Percentiles rank a stretch among this genome's conserved stretches.
phyloP scores from a whole-genome alignment of 331 rosid genomes.

The Acacia pycnantha region DNA sequence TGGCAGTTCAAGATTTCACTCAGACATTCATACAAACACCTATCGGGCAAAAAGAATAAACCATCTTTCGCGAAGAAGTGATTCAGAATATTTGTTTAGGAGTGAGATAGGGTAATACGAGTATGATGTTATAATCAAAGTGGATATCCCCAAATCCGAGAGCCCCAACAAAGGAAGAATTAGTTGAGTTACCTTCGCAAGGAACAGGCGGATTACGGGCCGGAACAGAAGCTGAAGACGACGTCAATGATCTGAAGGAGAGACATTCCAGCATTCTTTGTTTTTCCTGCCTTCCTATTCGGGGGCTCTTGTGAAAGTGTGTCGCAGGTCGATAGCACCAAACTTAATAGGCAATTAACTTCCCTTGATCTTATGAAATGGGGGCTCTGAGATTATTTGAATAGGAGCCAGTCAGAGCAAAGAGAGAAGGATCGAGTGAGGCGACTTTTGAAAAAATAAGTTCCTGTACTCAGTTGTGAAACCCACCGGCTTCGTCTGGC shows the following conservation, averaged over 20 bases:
- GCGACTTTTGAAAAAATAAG: no score
- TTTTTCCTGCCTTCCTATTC: no score
- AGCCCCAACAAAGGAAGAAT: neutral
- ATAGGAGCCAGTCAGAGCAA: no score
- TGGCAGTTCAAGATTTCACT: neutral
- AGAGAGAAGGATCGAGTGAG: no score
- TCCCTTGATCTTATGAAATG: no score
- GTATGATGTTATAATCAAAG: neutral
- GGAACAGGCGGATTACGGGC: neutral
- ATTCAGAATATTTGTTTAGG: neutral
- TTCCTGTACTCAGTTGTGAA: no score
- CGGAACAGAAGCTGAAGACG: conserved; percentile 8
- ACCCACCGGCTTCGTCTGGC: no score
- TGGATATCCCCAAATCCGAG: neutral
- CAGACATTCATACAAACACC: conserved; percentile 29
- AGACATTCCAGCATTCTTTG: conserved; percentile 30
- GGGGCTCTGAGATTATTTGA: no score
- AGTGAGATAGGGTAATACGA: neutral
- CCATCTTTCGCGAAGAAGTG: neutral
- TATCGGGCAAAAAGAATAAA: neutral
- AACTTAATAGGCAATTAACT: no score
- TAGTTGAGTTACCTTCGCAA: conserved; percentile 21
- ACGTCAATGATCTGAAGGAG: conserved; percentile 27
- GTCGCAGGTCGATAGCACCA: no score
- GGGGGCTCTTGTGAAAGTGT: no score